Evolutionary conservation across 192 early-diverging fungal genomes (phyloP).

Genomic region (Backusella parvicylindrica): DNA sequence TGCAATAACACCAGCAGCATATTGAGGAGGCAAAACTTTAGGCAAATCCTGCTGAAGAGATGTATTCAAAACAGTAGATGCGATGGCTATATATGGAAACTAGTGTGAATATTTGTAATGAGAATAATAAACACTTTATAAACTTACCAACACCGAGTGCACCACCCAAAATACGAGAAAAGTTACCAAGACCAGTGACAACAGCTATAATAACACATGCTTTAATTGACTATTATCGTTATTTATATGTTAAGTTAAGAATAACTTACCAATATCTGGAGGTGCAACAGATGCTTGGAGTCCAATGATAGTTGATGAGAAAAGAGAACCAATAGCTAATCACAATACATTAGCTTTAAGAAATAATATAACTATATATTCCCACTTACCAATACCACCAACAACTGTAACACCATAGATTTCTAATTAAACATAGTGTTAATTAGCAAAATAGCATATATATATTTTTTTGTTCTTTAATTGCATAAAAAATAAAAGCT

Average conservation of each 20-base stretch:
- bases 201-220: neutral
- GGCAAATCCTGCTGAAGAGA: neutral
- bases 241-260: neutral
- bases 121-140: neutral
- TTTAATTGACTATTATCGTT: neutral
- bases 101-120: neutral
- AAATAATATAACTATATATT: neutral
- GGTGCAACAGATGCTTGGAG: conserved; percentile 16
- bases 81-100: neutral
- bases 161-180: conserved; percentile 23
- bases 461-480: neutral
- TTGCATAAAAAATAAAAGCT: neutral
- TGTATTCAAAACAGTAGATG: conserved; percentile 13
- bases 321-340: conserved; percentile 12
- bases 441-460: neutral
- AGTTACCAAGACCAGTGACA: conserved; percentile 19
- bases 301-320: conserved; percentile 16
- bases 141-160: conserved; percentile 21
- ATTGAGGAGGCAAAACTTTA: neutral
- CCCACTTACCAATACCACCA: conserved; percentile 7
- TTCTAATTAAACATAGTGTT: neutral
- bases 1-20: neutral
- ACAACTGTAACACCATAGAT: conserved; percentile 9
- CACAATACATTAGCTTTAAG: neutral
- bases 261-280: conserved; percentile 11